These are phyloP conservation scores for Jamesozyma piceae DNA, from an alignment of 805 yeast genomes.

Conservation along the genomic window DNA sequence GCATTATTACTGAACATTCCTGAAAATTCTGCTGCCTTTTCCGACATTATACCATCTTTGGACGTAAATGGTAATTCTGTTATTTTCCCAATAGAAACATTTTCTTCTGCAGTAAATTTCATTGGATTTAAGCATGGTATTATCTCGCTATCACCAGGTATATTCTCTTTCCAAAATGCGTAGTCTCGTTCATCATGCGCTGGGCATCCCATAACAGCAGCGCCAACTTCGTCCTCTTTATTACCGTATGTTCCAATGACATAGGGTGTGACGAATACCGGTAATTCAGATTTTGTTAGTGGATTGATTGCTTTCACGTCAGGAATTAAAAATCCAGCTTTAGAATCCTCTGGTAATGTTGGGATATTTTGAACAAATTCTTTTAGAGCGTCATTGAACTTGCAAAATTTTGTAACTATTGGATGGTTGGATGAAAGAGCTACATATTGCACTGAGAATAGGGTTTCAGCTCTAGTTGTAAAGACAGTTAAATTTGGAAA, in stretches of 20 bases:
- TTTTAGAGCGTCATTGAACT: conserved; percentile 33
- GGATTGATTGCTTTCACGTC: conserved; percentile 49
- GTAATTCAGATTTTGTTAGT: conserved; percentile 40
- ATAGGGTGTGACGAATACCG: conserved; percentile 85
- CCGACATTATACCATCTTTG: conserved; percentile 41
- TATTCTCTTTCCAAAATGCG: conserved; percentile 66
- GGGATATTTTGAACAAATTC: conserved; percentile 38
- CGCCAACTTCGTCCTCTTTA: conserved; percentile 32
- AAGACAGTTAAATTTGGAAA: conserved; percentile 41
- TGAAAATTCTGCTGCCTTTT: conserved; percentile 38
- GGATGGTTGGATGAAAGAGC: conserved; percentile 73
- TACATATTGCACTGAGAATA: conserved; percentile 71
- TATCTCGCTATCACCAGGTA: conserved; percentile 35
- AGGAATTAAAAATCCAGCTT: conserved; percentile 49
- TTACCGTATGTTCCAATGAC: conserved; percentile 71
- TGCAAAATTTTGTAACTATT: conserved; percentile 35
- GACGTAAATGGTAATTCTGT: conserved; percentile 30
- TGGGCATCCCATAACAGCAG: conserved; percentile 98
- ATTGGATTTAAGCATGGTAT: conserved; percentile 39
- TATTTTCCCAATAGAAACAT: background rate
- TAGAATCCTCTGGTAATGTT: conserved; percentile 38
- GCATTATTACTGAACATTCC: conserved; percentile 50
- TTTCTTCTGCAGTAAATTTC: background rate
- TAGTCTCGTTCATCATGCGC: conserved; percentile 82
- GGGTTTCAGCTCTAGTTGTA: conserved; percentile 87